A percentile compares a stretch with the other conserved stretches of the same genome.
Conservation (phyloP, 306 rosid genomes). For the Abrus precatorius region DNA sequence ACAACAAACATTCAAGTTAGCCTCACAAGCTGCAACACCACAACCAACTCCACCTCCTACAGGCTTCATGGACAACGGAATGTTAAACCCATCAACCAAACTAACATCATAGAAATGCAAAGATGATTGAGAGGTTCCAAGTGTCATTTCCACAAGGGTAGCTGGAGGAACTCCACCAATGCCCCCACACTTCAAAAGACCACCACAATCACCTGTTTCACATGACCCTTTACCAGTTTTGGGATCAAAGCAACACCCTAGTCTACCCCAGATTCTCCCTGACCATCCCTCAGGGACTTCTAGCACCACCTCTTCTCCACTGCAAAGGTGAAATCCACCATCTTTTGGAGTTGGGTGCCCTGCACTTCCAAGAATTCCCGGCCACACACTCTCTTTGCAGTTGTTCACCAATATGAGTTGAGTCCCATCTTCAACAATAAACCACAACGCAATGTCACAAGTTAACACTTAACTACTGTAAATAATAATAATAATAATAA, state of each 20-base stretch:
- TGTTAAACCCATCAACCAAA: constrained; percentile 77
- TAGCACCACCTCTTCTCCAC: constrained; percentile 58
- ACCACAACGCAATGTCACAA: not conserved
- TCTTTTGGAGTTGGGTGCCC: constrained; percentile 61
- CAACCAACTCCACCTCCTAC: constrained; percentile 51
- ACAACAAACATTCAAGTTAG: constrained; percentile 64
- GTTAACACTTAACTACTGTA: not conserved
- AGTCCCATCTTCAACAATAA: constrained; percentile 56
- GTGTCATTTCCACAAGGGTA: constrained; percentile 71
- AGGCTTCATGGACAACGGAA: constrained; percentile 66
- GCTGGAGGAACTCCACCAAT: constrained; percentile 73
- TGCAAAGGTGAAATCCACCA: constrained; percentile 74
- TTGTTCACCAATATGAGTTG: constrained; percentile 70
- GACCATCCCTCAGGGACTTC: constrained; percentile 70
- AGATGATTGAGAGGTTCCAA: constrained; percentile 62
- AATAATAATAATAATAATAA: not conserved
- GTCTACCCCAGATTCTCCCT: constrained; percentile 83
- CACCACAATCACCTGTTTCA: constrained; percentile 75
- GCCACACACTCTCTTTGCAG: constrained; percentile 81
- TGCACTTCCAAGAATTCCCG: constrained; percentile 69
- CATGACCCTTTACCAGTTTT: constrained; percentile 63
- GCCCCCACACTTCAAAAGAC: constrained; percentile 55
- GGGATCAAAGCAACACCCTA: constrained; percentile 67
- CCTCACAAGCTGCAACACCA: constrained; percentile 69
- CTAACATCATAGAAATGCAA: constrained; percentile 81